Evolutionary conservation across 2,329 filamentous ascomycete genomes (phyloP).

Genomic region (Huntiella bhutanensis): DNA sequence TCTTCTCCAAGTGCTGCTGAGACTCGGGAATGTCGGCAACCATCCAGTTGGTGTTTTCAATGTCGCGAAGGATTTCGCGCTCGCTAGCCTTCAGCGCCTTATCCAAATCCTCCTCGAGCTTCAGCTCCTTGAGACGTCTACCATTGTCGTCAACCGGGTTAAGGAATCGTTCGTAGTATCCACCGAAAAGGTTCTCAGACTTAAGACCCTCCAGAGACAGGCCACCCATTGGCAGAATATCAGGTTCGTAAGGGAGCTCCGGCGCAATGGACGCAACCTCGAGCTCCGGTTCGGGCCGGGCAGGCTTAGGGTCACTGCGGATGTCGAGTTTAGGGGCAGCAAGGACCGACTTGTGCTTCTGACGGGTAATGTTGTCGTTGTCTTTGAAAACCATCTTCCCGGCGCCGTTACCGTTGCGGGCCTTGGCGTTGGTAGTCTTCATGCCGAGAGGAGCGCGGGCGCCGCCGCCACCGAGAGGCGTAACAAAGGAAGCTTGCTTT

Average conservation of each 20-base stretch:
- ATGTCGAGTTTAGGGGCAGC: slow-evolving; percentile 24
- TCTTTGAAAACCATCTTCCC: slow-evolving; percentile 40
- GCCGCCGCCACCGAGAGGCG: slow-evolving; percentile 20
- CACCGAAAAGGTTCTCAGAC: slow-evolving; percentile 39
- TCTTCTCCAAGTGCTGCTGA: slow-evolving; percentile 8
- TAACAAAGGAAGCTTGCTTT: slow-evolving; percentile 8
- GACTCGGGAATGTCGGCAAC: slow-evolving; percentile 35
- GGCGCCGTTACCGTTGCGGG: slow-evolving; percentile 42
- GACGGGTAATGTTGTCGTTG: slow-evolving; percentile 32
- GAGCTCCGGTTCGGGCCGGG: slow-evolving; percentile 46
- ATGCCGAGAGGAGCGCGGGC: slow-evolving; percentile 68
- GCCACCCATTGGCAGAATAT: slow-evolving; percentile 41
- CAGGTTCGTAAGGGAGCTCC: slow-evolving; percentile 48
- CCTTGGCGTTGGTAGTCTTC: slow-evolving; percentile 93
- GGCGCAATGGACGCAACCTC: slow-evolving; percentile 69
- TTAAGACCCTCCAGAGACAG: slow-evolving; percentile 40
- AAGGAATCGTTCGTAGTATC: slow-evolving; percentile 40
- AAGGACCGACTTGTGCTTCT: slow-evolving; percentile 38
- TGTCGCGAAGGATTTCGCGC: slow-evolving; percentile 45
- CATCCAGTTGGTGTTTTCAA: slow-evolving; percentile 44
- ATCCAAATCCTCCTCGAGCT: slow-evolving; percentile 35
- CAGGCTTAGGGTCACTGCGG: slow-evolving; percentile 19
- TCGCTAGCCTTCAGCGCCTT: slow-evolving; percentile 39
- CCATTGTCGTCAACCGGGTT: slow-evolving; percentile 50
- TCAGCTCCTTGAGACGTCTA: slow-evolving; percentile 39